These are phyloP conservation scores for Phytopythium kandeliae DNA, from an alignment of 352 stramenopile genomes.

Conservation along the genomic window DNA sequence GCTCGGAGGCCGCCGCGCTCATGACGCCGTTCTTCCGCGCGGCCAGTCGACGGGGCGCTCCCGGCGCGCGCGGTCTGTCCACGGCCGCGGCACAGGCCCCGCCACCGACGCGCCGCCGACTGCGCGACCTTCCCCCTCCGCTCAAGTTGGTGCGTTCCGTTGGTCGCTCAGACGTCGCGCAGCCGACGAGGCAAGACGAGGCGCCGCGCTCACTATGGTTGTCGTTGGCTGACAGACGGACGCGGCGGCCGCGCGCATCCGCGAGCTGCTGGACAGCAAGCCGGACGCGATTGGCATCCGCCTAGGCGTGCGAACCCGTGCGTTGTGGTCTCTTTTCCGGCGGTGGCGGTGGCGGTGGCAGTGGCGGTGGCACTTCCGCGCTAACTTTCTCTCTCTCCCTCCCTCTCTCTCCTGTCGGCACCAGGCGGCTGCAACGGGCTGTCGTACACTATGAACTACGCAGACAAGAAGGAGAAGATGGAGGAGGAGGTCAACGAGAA, in stretches of 20 bases:
- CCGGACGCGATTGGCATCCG: constrained; percentile 92
- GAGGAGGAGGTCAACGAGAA: constrained; percentile 93
- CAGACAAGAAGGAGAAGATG: constrained; percentile 90
- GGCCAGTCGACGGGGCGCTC: constrained; percentile 11
- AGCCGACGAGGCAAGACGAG: too few species aligned
- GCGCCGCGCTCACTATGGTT: too few species aligned
- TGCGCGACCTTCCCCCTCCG: constrained; percentile 64
- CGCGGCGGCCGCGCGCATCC: constrained; percentile 81
- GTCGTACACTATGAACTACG: constrained; percentile 99
- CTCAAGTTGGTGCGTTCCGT: constrained; percentile 56
- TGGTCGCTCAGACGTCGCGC: too few species aligned
- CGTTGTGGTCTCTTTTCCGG: constrained; percentile 11
- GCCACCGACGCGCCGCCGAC: constrained; percentile 38
- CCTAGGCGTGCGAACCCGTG: constrained; percentile 93
- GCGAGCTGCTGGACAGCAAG: constrained; percentile 80
- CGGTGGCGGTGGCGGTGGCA: background rate
- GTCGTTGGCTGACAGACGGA: constrained; percentile 81
- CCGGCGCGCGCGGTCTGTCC: constrained; percentile 20
- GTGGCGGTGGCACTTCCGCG: background rate
- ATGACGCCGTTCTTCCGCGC: constrained; percentile 34
- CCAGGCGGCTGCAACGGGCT: constrained; percentile 97
- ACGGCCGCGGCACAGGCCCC: constrained; percentile 31
- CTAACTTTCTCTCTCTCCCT: too few species aligned
- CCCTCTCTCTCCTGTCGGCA: too few species aligned
- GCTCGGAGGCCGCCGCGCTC: too few species aligned